Evolutionary conservation across 1,284 basidiomycete species (phyloP).

Genomic region (Cronartium ribicola): DNA sequence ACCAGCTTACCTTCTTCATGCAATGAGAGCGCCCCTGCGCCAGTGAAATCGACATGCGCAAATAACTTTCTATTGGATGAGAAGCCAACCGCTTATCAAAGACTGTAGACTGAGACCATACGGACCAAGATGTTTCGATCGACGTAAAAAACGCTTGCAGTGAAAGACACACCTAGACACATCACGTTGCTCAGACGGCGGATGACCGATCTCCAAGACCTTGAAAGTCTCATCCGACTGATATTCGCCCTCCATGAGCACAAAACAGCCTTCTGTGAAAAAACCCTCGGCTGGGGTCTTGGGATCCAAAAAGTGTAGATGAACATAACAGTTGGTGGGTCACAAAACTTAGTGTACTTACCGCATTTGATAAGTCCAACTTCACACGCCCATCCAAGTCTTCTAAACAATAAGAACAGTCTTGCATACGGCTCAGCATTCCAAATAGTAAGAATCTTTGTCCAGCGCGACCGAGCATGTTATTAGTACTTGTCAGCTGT

Average conservation of each 20-base stretch:
- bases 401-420: constrained; percentile 84
- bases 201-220: constrained; percentile 92
- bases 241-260: constrained; percentile 93
- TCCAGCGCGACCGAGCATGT: constrained; percentile 83
- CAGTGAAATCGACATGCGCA: constrained; percentile 91
- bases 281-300: constrained; percentile 92
- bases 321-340: neutral
- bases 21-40: constrained; percentile 80
- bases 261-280: constrained; percentile 93
- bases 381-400: constrained; percentile 87
- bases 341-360: constrained; percentile 53
- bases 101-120: too few species aligned
- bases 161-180: constrained; percentile 63
- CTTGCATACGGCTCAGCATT: constrained; percentile 82
- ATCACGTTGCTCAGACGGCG: constrained; percentile 83
- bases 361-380: constrained; percentile 81
- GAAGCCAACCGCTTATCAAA: neutral
- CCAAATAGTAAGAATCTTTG: constrained; percentile 89
- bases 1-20: constrained; percentile 74
- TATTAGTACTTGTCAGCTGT: constrained; percentile 90
- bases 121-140: too few species aligned
- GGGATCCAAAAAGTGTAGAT: constrained; percentile 11
- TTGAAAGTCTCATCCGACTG: constrained; percentile 81
- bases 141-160: neutral
- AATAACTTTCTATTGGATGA: constrained; percentile 66